Evolutionary conservation across 108 stramenopile genomes (phyloP).

Genomic region (Craspedostauros australis): DNA sequence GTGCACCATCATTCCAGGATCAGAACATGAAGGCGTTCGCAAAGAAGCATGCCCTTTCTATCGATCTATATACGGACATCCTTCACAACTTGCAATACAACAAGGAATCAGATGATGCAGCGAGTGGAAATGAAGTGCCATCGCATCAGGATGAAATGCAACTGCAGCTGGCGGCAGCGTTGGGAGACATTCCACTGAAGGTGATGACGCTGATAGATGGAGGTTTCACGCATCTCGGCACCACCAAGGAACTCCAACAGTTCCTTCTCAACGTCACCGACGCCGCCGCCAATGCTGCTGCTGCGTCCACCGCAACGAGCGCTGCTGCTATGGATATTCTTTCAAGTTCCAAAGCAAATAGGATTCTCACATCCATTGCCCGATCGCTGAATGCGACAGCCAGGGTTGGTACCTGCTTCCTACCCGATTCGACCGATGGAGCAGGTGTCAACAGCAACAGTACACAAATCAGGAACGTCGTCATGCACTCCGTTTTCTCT

Average conservation of each 20-base stretch:
- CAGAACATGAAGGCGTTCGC: constrained; percentile 34
- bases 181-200: constrained; percentile 33
- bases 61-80: constrained; percentile 61
- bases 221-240: constrained; percentile 68
- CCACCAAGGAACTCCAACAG: constrained; percentile 61
- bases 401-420: no score
- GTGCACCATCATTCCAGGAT: neutral
- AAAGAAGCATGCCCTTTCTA: constrained; percentile 17
- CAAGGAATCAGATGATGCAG: neutral
- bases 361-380: no score
- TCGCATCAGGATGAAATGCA: neutral
- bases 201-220: constrained; percentile 45
- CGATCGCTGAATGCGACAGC: no score
- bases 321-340: no score
- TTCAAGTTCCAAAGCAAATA: no score
- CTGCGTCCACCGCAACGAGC: no score
- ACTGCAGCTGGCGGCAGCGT: neutral
- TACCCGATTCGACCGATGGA: no score
- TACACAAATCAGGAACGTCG: no score
- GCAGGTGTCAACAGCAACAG: no score
- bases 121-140: neutral
- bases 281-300: no score
- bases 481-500: no score
- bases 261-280: no score
- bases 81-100: constrained; percentile 22